A percentile compares a stretch with the other conserved stretches of the same genome.
phyloP scores from a whole-genome alignment of 2,329 filamentous ascomycete species.

The Ceratocystis colombiana region DNA sequence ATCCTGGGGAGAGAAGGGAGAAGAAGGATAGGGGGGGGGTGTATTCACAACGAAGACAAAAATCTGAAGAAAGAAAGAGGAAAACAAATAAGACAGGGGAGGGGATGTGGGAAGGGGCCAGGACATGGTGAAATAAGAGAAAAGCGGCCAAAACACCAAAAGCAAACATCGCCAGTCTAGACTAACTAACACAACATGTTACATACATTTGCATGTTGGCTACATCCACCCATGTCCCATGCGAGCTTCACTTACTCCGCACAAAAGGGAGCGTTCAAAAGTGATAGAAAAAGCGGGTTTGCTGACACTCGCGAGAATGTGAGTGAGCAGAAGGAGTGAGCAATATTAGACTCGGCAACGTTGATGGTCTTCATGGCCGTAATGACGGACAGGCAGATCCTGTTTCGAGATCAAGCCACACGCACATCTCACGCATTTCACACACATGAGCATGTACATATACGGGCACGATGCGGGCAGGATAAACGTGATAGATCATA shows the following conservation, averaged over 20 bases:
- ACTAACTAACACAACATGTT: neutral
- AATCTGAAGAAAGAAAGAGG: too few relatives aligned
- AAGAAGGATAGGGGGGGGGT: neutral
- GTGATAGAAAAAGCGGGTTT: neutral
- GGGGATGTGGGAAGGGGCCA: neutral
- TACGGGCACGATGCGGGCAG: neutral
- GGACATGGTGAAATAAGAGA: neutral
- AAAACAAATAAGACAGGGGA: neutral
- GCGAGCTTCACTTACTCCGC: neutral
- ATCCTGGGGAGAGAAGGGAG: constrained; percentile 8
- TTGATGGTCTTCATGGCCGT: too few relatives aligned
- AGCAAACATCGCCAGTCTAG: neutral
- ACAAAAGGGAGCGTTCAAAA: neutral
- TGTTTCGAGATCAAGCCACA: constrained; percentile 11
- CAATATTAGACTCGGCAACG: too few relatives aligned
- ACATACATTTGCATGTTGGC: neutral
- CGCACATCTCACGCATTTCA: neutral
- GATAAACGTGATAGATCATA: constrained; percentile 5
- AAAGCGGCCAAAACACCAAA: constrained; percentile 5
- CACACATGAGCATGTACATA: neutral
- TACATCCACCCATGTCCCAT: too few relatives aligned
- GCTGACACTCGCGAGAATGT: neutral
- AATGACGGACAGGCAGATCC: neutral
- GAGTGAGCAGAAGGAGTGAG: too few relatives aligned
- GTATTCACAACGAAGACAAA: neutral